phyloP scores from a whole-genome alignment of 768 basidiomycete genomes.

The Suillus occidentalis region DNA sequence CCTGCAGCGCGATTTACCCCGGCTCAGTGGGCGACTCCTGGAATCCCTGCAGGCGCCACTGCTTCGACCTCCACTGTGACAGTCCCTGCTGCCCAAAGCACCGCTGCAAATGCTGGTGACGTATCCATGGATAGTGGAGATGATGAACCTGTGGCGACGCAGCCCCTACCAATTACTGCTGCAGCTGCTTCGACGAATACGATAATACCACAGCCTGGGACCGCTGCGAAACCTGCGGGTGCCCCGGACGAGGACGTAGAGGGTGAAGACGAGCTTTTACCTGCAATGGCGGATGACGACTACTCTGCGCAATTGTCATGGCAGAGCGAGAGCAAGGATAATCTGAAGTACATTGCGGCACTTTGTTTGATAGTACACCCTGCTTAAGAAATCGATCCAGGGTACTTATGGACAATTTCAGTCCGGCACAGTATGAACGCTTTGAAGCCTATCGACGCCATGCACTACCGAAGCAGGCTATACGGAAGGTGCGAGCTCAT shows the following conservation, averaged over 20 bases:
- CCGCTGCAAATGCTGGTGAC: constrained; percentile 7
- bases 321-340: constrained; percentile 88
- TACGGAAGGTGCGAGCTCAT: constrained; percentile 60
- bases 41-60: constrained; percentile 11
- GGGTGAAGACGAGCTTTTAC: constrained; percentile 75
- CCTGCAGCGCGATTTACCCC: constrained; percentile 34
- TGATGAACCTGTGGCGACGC: constrained; percentile 16
- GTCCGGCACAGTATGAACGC: constrained; percentile 79
- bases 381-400: constrained; percentile 36
- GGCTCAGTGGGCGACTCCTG: constrained; percentile 39
- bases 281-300: constrained; percentile 88
- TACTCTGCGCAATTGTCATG: constrained; percentile 81
- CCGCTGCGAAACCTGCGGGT: constrained; percentile 12
- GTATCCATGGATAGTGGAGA: constrained; percentile 12
- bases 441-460: constrained; percentile 88
- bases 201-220: constrained; percentile 14
- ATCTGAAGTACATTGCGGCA: constrained; percentile 60
- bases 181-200: neutral
- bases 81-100: constrained; percentile 13
- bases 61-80: constrained; percentile 1
- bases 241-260: constrained; percentile 55
- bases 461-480: constrained; percentile 79
- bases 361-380: neutral
- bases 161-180: neutral
- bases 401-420: constrained; percentile 88